Conservation (phyloP, 768 basidiomycete species). For the Suillus americanus region DNA sequence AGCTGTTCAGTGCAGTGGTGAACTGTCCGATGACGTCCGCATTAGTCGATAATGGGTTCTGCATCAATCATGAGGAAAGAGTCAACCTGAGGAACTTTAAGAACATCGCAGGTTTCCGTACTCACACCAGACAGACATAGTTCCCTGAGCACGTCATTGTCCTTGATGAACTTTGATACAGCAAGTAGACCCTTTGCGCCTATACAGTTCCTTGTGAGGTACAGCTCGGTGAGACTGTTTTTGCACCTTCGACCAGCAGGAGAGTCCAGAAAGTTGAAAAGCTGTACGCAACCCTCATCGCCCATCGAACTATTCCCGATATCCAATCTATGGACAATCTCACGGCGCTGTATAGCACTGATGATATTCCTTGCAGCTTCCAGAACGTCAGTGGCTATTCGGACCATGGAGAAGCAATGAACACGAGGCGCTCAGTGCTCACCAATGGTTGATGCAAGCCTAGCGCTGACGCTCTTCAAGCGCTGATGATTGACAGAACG, state of each 20-base stretch:
- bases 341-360: slow-evolving; percentile 43
- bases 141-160: slow-evolving; percentile 45
- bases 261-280: slow-evolving; percentile 58
- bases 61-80: slow-evolving; percentile 23
- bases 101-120: slow-evolving; percentile 6
- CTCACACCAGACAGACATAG: slow-evolving; percentile 61
- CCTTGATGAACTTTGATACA: slow-evolving; percentile 50
- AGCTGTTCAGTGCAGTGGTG: slow-evolving; percentile 51
- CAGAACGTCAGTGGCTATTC: background rate
- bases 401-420: background rate
- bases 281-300: slow-evolving; percentile 53
- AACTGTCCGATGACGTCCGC: slow-evolving; percentile 38
- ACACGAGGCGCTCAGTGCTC: slow-evolving; percentile 10
- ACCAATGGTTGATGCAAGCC: slow-evolving; percentile 31
- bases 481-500: slow-evolving; percentile 22
- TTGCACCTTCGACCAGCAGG: slow-evolving; percentile 42
- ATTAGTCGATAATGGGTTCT: slow-evolving; percentile 44
- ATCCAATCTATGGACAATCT: slow-evolving; percentile 49
- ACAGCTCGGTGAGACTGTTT: slow-evolving; percentile 48
- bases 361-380: slow-evolving; percentile 55
- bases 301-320: slow-evolving; percentile 57
- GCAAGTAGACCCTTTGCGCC: slow-evolving; percentile 54
- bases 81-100: background rate
- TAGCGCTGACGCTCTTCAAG: slow-evolving; percentile 27
- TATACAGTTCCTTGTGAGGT: slow-evolving; percentile 56